phyloP scores from a whole-genome alignment of 108 stramenopile species.

The Cylindrotheca fusiformis region DNA sequence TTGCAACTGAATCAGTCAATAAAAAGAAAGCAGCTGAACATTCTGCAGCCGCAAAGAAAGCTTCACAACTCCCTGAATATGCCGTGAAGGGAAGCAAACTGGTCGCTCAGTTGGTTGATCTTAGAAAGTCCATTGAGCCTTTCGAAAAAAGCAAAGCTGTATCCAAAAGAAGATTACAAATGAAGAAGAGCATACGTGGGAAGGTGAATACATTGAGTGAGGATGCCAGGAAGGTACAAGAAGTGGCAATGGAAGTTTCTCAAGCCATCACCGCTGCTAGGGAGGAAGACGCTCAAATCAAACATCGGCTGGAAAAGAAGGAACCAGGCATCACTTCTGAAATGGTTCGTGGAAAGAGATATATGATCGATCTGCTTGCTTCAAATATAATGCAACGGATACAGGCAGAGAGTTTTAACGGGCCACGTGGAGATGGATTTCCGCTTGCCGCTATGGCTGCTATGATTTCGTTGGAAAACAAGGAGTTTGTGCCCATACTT shows the following conservation, averaged over 20 bases:
- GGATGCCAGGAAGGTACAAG: slow-evolving; percentile 55
- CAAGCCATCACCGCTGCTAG: slow-evolving; percentile 44
- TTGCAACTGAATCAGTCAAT: slow-evolving; percentile 3
- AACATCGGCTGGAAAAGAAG: slow-evolving; percentile 15
- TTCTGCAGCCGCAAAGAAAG: too few relatives aligned
- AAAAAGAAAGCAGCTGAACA: slow-evolving; percentile 19
- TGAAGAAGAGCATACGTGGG: slow-evolving; percentile 83
- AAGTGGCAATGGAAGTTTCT: slow-evolving; percentile 56
- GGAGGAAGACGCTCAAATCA: slow-evolving; percentile 49
- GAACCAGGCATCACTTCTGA: slow-evolving; percentile 39
- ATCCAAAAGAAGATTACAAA: slow-evolving; percentile 54
- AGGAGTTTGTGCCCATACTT: slow-evolving; percentile 57
- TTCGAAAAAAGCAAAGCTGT: slow-evolving; percentile 65
- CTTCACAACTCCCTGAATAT: slow-evolving; percentile 40
- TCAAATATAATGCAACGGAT: slow-evolving; percentile 71
- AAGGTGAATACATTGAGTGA: slow-evolving; percentile 80
- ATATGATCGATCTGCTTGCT: slow-evolving; percentile 74
- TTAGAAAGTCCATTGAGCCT: slow-evolving; percentile 48
- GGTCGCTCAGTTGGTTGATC: slow-evolving; percentile 40
- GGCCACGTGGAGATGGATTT: slow-evolving; percentile 82
- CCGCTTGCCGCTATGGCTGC: slow-evolving; percentile 74
- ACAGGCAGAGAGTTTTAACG: slow-evolving; percentile 86
- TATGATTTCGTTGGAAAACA: slow-evolving; percentile 51
- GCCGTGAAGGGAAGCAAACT: slow-evolving; percentile 53
- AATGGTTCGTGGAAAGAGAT: slow-evolving; percentile 67